Evolutionary conservation across 352 stramenopile species (phyloP).

Genomic region (Pythium periplocum): DNA sequence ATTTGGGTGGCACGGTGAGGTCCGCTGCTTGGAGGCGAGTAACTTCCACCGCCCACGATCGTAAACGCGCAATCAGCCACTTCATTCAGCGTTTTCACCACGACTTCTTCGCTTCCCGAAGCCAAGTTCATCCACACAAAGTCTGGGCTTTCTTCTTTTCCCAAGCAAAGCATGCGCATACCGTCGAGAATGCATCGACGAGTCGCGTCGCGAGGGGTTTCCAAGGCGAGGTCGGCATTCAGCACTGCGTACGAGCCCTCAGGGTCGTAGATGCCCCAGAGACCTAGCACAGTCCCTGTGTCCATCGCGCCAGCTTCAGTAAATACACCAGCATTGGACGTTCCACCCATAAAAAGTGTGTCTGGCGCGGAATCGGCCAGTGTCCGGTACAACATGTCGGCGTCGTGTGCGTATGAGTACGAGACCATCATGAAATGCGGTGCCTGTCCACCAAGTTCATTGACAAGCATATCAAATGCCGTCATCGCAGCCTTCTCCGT

Average conservation of each 20-base stretch:
- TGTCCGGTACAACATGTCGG: slow-evolving; percentile 47
- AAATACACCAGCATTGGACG: slow-evolving; percentile 64
- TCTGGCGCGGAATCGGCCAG: slow-evolving; percentile 55
- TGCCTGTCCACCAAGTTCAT: slow-evolving; percentile 44
- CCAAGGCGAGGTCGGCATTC: slow-evolving; percentile 52
- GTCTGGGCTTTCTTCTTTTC: slow-evolving; percentile 68
- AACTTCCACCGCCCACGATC: slow-evolving; percentile 36
- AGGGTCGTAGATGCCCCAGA: slow-evolving; percentile 82
- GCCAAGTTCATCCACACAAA: slow-evolving; percentile 71
- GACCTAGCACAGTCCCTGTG: slow-evolving; percentile 35
- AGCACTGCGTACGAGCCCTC: slow-evolving; percentile 78
- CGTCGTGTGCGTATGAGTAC: slow-evolving; percentile 64
- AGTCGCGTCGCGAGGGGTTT: slow-evolving; percentile 59
- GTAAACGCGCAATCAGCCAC: slow-evolving; percentile 71
- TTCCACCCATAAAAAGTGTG: slow-evolving; percentile 80
- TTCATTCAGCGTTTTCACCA: slow-evolving; percentile 62
- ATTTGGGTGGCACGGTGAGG: slow-evolving; percentile 48
- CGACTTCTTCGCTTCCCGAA: slow-evolving; percentile 55
- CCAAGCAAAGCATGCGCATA: slow-evolving; percentile 70
- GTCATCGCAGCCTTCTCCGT: slow-evolving; percentile 41
- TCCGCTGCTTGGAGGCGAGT: slow-evolving; percentile 12
- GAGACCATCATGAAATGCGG: slow-evolving; percentile 80
- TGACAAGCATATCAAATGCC: slow-evolving; percentile 56
- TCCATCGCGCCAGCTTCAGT: slow-evolving; percentile 32
- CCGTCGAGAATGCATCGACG: slow-evolving; percentile 55